These are phyloP conservation scores for Nyssa sinensis DNA, from an alignment of 148 eudicot genomes.

Conservation along the genomic window DNA sequence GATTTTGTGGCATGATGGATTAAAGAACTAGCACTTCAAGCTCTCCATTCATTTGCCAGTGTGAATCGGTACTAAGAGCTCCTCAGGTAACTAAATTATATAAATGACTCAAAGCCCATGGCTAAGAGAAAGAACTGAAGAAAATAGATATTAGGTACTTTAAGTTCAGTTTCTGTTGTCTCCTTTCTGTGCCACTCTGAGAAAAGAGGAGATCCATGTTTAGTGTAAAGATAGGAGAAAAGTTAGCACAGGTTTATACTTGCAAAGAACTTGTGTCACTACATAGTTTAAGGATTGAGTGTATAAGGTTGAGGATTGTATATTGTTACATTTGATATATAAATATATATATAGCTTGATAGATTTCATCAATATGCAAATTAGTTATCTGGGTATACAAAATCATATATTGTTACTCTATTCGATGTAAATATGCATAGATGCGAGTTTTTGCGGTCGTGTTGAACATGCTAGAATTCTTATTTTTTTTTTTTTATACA, in stretches of 20 bases:
- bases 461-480: too few relatives aligned
- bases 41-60: too few relatives aligned
- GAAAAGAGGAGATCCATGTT: not conserved
- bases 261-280: slow-evolving; percentile 12
- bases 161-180: not conserved
- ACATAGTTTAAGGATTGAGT: slow-evolving; percentile 14
- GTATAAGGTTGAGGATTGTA: not conserved
- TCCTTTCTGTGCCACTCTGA: not conserved
- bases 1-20: slow-evolving; percentile 49
- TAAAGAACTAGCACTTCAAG: not conserved
- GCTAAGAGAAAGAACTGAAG: not conserved
- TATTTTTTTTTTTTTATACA: too few relatives aligned
- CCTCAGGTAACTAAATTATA: not conserved
- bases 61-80: too few relatives aligned
- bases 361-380: not conserved
- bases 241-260: slow-evolving; percentile 35
- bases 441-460: not conserved
- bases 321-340: not conserved
- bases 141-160: not conserved
- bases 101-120: not conserved
- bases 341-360: not conserved
- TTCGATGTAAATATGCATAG: not conserved
- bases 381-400: not conserved
- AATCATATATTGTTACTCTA: not conserved
- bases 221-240: slow-evolving; percentile 2